Percentiles rank a stretch among this genome's conserved stretches.
Evolutionary conservation across 1,139 yeast species (phyloP).

Genomic region (Scheffersomyces titani): DNA sequence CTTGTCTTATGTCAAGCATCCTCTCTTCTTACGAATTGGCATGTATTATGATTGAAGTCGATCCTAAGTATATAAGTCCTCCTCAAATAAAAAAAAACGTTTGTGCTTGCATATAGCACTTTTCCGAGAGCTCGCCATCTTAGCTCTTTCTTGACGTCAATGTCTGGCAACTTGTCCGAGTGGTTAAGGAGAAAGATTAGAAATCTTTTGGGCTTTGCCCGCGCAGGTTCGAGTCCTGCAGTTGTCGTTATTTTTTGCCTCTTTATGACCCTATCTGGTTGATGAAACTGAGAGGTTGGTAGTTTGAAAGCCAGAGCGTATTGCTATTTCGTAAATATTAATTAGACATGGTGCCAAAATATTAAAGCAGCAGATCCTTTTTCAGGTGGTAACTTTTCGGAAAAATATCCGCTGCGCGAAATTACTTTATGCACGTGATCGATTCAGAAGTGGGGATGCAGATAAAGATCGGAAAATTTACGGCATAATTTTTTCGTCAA

Average conservation of each 20-base stretch:
- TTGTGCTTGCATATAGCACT: background rate
- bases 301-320: background rate
- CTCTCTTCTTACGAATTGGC: too few relatives aligned
- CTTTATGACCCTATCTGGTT: background rate
- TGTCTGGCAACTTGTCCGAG: conserved; percentile 33
- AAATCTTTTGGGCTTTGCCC: conserved; percentile 51
- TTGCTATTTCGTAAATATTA: background rate
- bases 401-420: background rate
- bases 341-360: background rate
- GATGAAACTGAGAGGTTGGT: background rate
- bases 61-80: too few relatives aligned
- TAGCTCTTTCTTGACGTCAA: background rate
- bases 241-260: conserved; percentile 23
- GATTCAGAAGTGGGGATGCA: background rate
- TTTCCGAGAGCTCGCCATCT: background rate
- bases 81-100: too few relatives aligned
- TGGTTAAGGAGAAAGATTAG: conserved; percentile 40
- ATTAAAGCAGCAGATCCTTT: background rate
- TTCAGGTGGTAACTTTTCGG: background rate
- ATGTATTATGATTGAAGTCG: too few relatives aligned
- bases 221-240: conserved; percentile 60
- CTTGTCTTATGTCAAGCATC: too few relatives aligned
- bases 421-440: background rate
- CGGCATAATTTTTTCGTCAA: background rate
- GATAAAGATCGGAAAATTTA: background rate